Conservation (phyloP, 2,329 filamentous ascomycete species). For the Epichloe amarillans region DNA sequence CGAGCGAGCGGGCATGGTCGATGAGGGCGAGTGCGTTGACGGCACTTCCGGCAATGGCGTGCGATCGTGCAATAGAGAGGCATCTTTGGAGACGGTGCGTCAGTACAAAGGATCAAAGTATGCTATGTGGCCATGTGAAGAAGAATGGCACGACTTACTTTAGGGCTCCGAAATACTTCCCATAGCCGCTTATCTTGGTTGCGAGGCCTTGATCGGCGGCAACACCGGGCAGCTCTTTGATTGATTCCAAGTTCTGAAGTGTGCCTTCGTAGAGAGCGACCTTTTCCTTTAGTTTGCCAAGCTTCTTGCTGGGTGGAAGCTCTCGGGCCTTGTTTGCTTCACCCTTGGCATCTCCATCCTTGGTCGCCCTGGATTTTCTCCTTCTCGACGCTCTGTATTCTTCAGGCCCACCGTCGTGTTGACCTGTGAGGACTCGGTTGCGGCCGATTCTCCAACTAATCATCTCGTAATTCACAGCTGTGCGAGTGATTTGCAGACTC, state of each 20-base stretch:
- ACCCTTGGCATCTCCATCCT: constrained; percentile 22
- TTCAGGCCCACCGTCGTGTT: constrained; percentile 58
- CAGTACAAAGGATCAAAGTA: neutral
- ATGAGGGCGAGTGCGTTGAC: constrained; percentile 78
- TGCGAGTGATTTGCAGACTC: constrained; percentile 79
- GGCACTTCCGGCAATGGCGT: constrained; percentile 58
- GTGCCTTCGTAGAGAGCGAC: constrained; percentile 85
- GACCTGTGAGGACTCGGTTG: constrained; percentile 78
- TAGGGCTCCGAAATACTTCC: constrained; percentile 74
- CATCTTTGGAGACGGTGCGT: constrained; percentile 36
- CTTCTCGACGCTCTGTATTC: constrained; percentile 37
- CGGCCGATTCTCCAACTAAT: constrained; percentile 91
- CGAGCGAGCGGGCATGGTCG: constrained; percentile 54
- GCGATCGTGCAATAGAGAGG: constrained; percentile 73
- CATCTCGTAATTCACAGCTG: constrained; percentile 86
- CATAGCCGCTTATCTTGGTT: constrained; percentile 63
- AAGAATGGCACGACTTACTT: constrained; percentile 44
- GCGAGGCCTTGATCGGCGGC: constrained; percentile 69
- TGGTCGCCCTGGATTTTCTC: constrained; percentile 26
- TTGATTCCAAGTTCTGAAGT: constrained; percentile 77
- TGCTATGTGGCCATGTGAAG: neutral
- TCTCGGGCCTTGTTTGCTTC: constrained; percentile 34
- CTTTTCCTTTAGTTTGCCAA: constrained; percentile 72
- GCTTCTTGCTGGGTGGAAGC: constrained; percentile 59
- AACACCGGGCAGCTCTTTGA: constrained; percentile 81